Percentiles rank a stretch among this genome's conserved stretches.
Conservation (phyloP, 176 grass and related monocot species). For the Eragrostis curvula region DNA sequence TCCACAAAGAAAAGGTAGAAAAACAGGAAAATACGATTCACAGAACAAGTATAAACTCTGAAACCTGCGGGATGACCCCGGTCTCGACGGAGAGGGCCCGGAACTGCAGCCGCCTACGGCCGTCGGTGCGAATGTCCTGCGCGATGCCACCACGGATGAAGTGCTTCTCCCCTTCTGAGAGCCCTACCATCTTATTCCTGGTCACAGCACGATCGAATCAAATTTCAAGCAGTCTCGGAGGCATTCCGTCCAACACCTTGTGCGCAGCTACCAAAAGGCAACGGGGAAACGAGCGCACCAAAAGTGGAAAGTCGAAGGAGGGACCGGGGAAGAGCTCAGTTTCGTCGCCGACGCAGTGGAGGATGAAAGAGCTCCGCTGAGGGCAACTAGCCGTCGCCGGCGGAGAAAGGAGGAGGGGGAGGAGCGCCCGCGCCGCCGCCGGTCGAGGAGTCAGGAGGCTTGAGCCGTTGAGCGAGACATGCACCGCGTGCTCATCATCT, state of each 20-base stretch:
- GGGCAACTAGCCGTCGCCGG: no score
- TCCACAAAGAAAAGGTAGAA: background rate
- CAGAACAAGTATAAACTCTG: background rate
- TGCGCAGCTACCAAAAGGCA: background rate
- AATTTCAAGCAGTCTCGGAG: background rate
- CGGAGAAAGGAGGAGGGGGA: no score
- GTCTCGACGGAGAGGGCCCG: conserved; percentile 68
- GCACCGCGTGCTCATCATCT: no score
- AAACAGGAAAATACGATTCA: background rate
- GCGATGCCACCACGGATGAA: conserved; percentile 70
- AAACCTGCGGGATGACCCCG: conserved; percentile 83
- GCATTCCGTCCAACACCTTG: conserved; percentile 9
- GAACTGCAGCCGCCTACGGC: conserved; percentile 70
- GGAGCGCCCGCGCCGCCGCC: no score
- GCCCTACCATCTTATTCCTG: conserved; percentile 64
- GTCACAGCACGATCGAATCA: background rate
- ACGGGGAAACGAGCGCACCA: no score
- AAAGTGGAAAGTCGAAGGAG: no score
- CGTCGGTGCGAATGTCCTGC: conserved; percentile 74
- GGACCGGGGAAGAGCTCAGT: no score
- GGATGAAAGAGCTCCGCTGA: no score
- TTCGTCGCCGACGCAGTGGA: no score
- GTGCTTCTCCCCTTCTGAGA: conserved; percentile 77
- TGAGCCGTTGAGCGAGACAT: no score
- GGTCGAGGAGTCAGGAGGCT: no score